Evolutionary conservation across 495 filamentous ascomycete species (phyloP), one percentile per base, ranked within the genome.

Genomic region (Bacidia gigantensis): DNA sequence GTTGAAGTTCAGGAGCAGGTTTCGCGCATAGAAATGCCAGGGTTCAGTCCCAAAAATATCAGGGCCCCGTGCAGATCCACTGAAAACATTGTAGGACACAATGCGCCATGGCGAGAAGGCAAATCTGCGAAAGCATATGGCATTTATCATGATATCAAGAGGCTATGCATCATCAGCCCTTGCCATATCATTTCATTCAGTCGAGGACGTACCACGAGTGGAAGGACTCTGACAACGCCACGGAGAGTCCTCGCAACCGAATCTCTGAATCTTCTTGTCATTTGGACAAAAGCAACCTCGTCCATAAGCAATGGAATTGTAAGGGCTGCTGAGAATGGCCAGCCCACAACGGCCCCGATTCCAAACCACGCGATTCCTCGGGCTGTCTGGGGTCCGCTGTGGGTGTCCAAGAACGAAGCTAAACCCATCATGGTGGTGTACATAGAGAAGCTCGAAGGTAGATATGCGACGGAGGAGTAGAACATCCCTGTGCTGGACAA

Each of bases 401-500:
- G 77, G 75, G 83, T 86, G 64, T 92, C 84, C 73, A 99, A 80
- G 65, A 99, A 97, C 2, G 85, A 79, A 12, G 87, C 80, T 54
- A 88, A 75, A 1, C 88, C 93, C 17, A 95, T 70, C 77, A 90
- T 92, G 10, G 81, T 81, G 42, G 80, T 86, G 63, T 95, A 95
- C 93, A 97, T 99, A 39, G 92, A 87, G 61, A 97, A 97, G 58
- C 86, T 94, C 17, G 87, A 93, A 2, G 93, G 93, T 5, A 99
- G 77, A 62, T 85, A 97, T 24, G 89, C 78, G 11, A 80, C 73
- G 22, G 89, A 87, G 0, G 92, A 80, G 67, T 95, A 87, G 64
- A 95, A 96, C 75, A 94, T 94, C 26, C 93, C 93, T 0, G 93
- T 83, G 57, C 82, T 90, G 58, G 79, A 80, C 39, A 82, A 69